Conservation (phyloP, 1,284 basidiomycete species). For the Ceratobasidium sp. region DNA sequence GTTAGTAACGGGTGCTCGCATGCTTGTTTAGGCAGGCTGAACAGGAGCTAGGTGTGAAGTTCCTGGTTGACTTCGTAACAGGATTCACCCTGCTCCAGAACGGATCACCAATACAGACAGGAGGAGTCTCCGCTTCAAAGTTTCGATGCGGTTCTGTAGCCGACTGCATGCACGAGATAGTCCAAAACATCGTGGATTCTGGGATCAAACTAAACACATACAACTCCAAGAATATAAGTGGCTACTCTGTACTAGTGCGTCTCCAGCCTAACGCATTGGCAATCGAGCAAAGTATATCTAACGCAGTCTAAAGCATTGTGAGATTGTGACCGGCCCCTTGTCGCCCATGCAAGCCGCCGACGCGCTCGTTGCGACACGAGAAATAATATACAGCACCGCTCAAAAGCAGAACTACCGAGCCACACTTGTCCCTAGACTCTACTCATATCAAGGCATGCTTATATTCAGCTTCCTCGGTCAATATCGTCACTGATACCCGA, state of each 20-base stretch:
- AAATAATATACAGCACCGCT: constrained; percentile 73
- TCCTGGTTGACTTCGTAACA: constrained; percentile 73
- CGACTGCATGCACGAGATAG: constrained; percentile 62
- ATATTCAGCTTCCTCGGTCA: background rate
- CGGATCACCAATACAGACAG: constrained; percentile 59
- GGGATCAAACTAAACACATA: constrained; percentile 67
- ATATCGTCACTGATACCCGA: constrained; percentile 3
- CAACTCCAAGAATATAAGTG: constrained; percentile 72
- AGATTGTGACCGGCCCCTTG: constrained; percentile 72
- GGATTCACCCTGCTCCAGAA: constrained; percentile 72
- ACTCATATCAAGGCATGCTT: constrained; percentile 58
- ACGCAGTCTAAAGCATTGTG: constrained; percentile 59
- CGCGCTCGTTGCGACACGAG: constrained; percentile 70
- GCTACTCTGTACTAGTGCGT: constrained; percentile 70
- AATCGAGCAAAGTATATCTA: background rate
- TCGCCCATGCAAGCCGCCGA: constrained; percentile 73
- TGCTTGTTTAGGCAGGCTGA: constrained; percentile 54
- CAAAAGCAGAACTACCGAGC: constrained; percentile 71
- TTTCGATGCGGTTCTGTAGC: constrained; percentile 50
- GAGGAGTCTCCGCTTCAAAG: constrained; percentile 59
- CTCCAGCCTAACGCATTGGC: too few species aligned
- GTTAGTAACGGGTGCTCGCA: background rate
- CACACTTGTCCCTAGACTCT: constrained; percentile 70
- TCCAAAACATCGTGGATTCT: constrained; percentile 57
- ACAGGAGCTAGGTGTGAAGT: constrained; percentile 58